Base-by-base conservation (phyloP, 2,329 filamentous ascomycete genomes). In the Talaromyces sp. region DNA sequence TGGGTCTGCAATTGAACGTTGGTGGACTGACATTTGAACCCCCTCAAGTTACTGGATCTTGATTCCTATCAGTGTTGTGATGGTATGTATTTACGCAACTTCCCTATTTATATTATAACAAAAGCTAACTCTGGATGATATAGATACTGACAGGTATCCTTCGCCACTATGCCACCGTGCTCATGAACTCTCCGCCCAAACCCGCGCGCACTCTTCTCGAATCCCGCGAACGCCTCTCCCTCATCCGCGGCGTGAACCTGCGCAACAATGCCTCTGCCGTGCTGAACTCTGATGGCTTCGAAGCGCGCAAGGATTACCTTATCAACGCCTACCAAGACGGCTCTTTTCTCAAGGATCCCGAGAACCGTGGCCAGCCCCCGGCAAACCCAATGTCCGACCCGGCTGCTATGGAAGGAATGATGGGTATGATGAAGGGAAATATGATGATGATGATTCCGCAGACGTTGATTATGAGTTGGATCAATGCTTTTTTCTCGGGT, bases 391-490 rank as follows among this genome's bases (percentile, higher is more conserved):
- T 99, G 86, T 91, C 89, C 11, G 95, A 99, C 75, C 96, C 96
- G 25, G 89, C 89, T 55, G 92, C 91, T 62, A 99, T 99, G 95
- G 96, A 99, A 73, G 93, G 93, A 68, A 99, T 99, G 95, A 99
- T 99, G 95, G 93, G 95, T 68, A 96, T 96, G 92, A 96, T 99
- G 91, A 99, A 99, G 85, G 93, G 93, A 62, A 96, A 99, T 74
- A 96, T 99, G 90, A 93, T 95, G 66, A 99, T 98, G 95, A 98
- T 99, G 81, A 92, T 99, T 62, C 95, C 95, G 55, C 96, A 99
- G 78, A 98, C 93, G 6, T 79, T 99, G 73, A 99, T 99, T 68
- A 99, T 99, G 95, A 95, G 93, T 67, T 99, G 95, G 95, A 98
- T 99, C 75, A 99, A 99, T 79, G 93, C 95, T 0, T 99, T 98